Base-by-base conservation (phyloP, 768 basidiomycete species). In the Nidula microcarpa region DNA sequence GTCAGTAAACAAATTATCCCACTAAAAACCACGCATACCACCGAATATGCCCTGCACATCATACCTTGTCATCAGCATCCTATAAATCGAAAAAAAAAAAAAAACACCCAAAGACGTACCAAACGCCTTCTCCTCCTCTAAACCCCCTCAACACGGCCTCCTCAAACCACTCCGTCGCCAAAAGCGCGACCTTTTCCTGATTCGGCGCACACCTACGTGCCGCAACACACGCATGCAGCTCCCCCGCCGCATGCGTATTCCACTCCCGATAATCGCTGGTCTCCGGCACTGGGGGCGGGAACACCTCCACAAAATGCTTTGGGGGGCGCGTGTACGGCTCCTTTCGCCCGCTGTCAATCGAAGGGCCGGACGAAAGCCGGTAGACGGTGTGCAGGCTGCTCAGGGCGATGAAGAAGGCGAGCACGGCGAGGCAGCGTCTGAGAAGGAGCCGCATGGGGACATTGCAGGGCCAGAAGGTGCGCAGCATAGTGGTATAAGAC, bases 101-200 rank as follows among this genome's bases (percentile, higher is more conserved):
- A 4, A 23, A n/a, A n/a, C n/a, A 23, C 4, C 2, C 1, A 23
- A 41, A 41, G 16, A 41, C 61, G 50, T 49, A 69, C 68, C 70
- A 69, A 4, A 69, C 63, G 36, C 57, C 62, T 48, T 70, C 70
- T 7, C 68, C 67, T 11, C 65, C 62, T 14, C 59, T 53, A 47
- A 45, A 50, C 36, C 49, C 53, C 7, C 56, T 47, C n/a, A 63
- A 49, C 14, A 66, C 52, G 6, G 53, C 56, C 6, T 60, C 53
- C 41, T 62, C 55, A 37, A 69, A 69, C 54, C 66, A 61, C 8
- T 57, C 53, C 11, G 62, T 58, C 16, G 61, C 59, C 33, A 73
- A 52, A 9, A 73, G 55, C 3, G 66, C 68, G 55, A 73, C 62
- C 52, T 68, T 73, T 1, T 50, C 56, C 49, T 70, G 70, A 49